A percentile compares a stretch with the other conserved stretches of the same genome.
These are phyloP conservation scores for Diaporthe nobilis DNA, from an alignment of 2,329 filamentous ascomycete species.

Conservation along the genomic window DNA sequence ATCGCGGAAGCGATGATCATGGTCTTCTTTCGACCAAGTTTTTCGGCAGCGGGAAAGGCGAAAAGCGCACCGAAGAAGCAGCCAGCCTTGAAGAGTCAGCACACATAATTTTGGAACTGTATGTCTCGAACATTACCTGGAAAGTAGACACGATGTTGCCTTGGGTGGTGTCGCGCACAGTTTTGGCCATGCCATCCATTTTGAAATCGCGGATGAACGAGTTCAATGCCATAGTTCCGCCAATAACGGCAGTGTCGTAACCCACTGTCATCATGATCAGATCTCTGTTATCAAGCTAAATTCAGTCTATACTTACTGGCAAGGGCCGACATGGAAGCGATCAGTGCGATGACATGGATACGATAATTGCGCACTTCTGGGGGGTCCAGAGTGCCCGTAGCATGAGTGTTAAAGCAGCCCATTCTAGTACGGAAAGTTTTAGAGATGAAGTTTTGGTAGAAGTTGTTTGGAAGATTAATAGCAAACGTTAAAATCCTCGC, in stretches of 20 bases:
- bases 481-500: not conserved
- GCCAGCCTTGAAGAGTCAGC: slow-evolving; percentile 42
- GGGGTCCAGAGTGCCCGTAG: slow-evolving; percentile 15
- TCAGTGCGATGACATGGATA: slow-evolving; percentile 22
- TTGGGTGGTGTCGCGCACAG: slow-evolving; percentile 42
- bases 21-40: slow-evolving; percentile 50
- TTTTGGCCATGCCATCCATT: slow-evolving; percentile 13
- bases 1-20: slow-evolving; percentile 49
- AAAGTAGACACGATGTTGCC: slow-evolving; percentile 47
- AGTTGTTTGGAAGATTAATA: not conserved
- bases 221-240: slow-evolving; percentile 73
- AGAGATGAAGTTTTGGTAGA: not conserved
- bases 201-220: slow-evolving; percentile 67
- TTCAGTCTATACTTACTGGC: slow-evolving; percentile 11
- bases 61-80: slow-evolving; percentile 45
- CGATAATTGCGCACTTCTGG: slow-evolving; percentile 20
- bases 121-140: slow-evolving; percentile 23
- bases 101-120: too few species aligned
- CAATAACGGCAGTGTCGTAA: slow-evolving; percentile 74
- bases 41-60: slow-evolving; percentile 49
- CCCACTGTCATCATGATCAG: slow-evolving; percentile 67
- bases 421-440: slow-evolving; percentile 4
- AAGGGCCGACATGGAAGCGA: slow-evolving; percentile 26
- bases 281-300: too few species aligned
- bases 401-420: slow-evolving; percentile 27